These are phyloP conservation scores for Geotrichum klebahnii DNA, from an alignment of 1,139 yeast species.

Conservation along the genomic window DNA sequence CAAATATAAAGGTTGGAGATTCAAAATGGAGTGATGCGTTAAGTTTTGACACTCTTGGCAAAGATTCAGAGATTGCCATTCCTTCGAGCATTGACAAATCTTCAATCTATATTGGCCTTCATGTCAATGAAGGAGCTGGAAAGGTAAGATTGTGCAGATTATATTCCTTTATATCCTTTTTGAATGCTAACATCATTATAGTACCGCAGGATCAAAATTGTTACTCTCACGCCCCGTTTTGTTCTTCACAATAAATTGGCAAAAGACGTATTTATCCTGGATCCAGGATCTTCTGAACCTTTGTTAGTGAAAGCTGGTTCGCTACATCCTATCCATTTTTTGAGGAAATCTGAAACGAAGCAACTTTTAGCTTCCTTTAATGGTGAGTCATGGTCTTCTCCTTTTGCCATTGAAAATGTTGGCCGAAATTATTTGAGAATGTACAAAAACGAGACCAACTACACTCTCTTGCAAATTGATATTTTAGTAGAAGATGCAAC, in stretches of 20 bases:
- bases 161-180: neutral
- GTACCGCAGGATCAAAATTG: constrained; percentile 69
- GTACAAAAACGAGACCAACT: constrained; percentile 57
- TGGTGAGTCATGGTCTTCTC: constrained; percentile 74
- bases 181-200: constrained; percentile 26
- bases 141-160: constrained; percentile 29
- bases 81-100: constrained; percentile 54
- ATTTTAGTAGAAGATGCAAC: constrained; percentile 75
- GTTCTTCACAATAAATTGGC: constrained; percentile 60
- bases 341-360: constrained; percentile 48
- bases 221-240: constrained; percentile 79
- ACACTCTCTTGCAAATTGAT: constrained; percentile 61
- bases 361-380: constrained; percentile 57
- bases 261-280: constrained; percentile 58
- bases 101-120: constrained; percentile 66
- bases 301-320: constrained; percentile 46
- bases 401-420: constrained; percentile 75
- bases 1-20: constrained; percentile 59
- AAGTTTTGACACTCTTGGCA: constrained; percentile 89
- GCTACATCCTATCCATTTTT: constrained; percentile 60
- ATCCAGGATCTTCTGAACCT: constrained; percentile 46
- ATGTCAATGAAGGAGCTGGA: constrained; percentile 79
- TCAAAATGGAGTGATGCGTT: constrained; percentile 70
- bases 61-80: constrained; percentile 60
- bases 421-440: constrained; percentile 78